These are phyloP conservation scores for Aspergillus avenaceus DNA, from an alignment of 495 filamentous ascomycete species.

Conservation along the genomic window DNA sequence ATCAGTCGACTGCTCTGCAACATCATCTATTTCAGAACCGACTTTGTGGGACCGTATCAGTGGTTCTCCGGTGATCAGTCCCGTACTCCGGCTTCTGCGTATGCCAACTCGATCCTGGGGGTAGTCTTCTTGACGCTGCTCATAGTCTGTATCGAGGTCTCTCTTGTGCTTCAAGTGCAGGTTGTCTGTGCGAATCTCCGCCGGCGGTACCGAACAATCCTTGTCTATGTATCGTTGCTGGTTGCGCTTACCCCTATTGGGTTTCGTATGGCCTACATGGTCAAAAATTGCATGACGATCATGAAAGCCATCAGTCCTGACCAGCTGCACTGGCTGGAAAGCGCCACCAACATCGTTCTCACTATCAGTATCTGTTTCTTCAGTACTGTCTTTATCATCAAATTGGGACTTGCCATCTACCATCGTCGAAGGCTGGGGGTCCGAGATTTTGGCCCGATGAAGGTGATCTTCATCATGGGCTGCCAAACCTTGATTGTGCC, in stretches of 20 bases:
- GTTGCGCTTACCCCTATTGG: slow-evolving; percentile 54
- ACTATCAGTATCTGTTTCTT: slow-evolving; percentile 72
- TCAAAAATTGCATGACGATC: slow-evolving; percentile 54
- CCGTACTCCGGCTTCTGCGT: slow-evolving; percentile 42
- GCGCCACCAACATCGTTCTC: slow-evolving; percentile 49
- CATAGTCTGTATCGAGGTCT: slow-evolving; percentile 55
- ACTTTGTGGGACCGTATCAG: slow-evolving; percentile 56
- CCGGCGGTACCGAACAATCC: slow-evolving; percentile 32
- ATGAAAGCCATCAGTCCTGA: slow-evolving; percentile 19
- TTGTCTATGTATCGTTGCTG: slow-evolving; percentile 46
- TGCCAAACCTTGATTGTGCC: slow-evolving; percentile 77
- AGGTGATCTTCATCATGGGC: slow-evolving; percentile 70
- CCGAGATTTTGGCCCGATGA: slow-evolving; percentile 60
- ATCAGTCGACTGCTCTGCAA: slow-evolving; percentile 57
- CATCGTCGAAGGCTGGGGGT: slow-evolving; percentile 55
- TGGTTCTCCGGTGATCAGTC: slow-evolving; percentile 54
- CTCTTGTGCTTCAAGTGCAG: slow-evolving; percentile 69
- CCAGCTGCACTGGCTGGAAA: slow-evolving; percentile 43
- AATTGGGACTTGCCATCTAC: slow-evolving; percentile 60
- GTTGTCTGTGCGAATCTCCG: slow-evolving; percentile 53
- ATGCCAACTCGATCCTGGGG: slow-evolving; percentile 48
- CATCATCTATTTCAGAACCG: slow-evolving; percentile 53
- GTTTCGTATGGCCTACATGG: slow-evolving; percentile 54
- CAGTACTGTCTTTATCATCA: slow-evolving; percentile 65
- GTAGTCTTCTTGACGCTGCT: slow-evolving; percentile 55